Evolutionary conservation across 1,139 yeast genomes (phyloP).

Genomic region (Suhomyces ambrosiae): DNA sequence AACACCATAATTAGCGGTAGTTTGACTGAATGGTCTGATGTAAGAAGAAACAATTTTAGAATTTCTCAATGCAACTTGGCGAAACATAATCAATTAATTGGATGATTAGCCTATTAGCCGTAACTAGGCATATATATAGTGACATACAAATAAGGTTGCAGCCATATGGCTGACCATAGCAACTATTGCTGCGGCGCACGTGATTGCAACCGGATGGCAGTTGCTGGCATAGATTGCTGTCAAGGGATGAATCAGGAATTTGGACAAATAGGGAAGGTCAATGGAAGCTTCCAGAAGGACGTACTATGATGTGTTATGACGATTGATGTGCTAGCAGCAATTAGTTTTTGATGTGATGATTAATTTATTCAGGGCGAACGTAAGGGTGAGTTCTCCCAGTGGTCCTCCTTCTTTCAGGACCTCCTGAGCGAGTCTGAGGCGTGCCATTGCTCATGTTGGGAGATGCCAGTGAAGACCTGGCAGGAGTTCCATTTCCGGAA

Average conservation of each 20-base stretch:
- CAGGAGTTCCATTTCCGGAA: neutral
- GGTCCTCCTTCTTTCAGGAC: constrained; percentile 34
- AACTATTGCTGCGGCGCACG: constrained; percentile 7
- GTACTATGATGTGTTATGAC: too few species aligned
- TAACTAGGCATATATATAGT: constrained; percentile 2
- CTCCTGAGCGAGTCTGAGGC: constrained; percentile 22
- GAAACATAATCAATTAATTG: constrained; percentile 18
- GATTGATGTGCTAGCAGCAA: too few species aligned
- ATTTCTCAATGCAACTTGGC: constrained; percentile 18
- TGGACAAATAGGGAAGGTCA: neutral
- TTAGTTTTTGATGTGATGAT: too few species aligned
- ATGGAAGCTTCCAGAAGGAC: neutral
- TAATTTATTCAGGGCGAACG: constrained; percentile 24
- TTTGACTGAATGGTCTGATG: constrained; percentile 11
- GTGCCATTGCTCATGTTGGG: neutral
- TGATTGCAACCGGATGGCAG: neutral
- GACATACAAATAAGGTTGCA: neutral
- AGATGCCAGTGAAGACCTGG: neutral
- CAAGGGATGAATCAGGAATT: too few species aligned
- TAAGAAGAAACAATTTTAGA: constrained; percentile 7
- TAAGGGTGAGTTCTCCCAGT: constrained; percentile 34
- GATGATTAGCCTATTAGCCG: neutral
- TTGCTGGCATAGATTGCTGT: constrained; percentile 1
- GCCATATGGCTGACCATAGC: constrained; percentile 5
- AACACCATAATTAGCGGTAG: constrained; percentile 27